Base-by-base conservation (phyloP, 345 rosid genomes). In the Ailanthus altissimus region DNA sequence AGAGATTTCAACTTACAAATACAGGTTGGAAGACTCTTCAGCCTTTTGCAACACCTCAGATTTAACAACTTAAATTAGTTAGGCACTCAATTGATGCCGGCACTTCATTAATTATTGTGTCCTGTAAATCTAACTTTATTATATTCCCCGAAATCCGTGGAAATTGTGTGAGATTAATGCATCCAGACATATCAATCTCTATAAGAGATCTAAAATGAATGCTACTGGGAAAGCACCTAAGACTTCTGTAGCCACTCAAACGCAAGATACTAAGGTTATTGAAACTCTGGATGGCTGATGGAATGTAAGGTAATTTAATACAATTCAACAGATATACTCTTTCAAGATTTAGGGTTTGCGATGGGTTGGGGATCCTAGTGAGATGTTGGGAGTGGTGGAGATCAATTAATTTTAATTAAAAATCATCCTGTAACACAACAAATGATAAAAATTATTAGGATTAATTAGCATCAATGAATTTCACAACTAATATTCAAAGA, bases 1-100 rank as follows among this genome's bases (percentile, higher is more conserved):
- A 75, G 60, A 40, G 20, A 13, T 46, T 71, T 71, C 49, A 75
- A 43, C n/a, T 45, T 32, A 32, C 60, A 38, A 23, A 75, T 70
- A 10, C 73, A n/a, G 6, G 38, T 28, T 23, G 82, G 68, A 53
- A 79, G 42, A 46, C 54, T 50, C 40, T n/a, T 26, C 43, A 80
- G 76, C 15, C 54, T 80, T 53, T 51, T 63, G 79, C 82, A 80
- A 42, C 36, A 21, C 20, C 6, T 20, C 42, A 80, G 38, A 46
- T 63, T 53, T 65, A 69, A 53, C 1, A 10, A 38, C 1, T 46
- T 3, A 23, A 74, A 7, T 10, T 5, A 28, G 43, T 11, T 38
- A 61, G 28, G 0, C 23, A 9, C 23, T 12, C 12, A 26, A 74
- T 74, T 63, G 77, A 74, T 45, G 67, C 26, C 26, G 77, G 70